Evolutionary conservation across 768 basidiomycete species (phyloP), one percentile per base, ranked within the genome.

Genomic region (Suillus americanus): DNA sequence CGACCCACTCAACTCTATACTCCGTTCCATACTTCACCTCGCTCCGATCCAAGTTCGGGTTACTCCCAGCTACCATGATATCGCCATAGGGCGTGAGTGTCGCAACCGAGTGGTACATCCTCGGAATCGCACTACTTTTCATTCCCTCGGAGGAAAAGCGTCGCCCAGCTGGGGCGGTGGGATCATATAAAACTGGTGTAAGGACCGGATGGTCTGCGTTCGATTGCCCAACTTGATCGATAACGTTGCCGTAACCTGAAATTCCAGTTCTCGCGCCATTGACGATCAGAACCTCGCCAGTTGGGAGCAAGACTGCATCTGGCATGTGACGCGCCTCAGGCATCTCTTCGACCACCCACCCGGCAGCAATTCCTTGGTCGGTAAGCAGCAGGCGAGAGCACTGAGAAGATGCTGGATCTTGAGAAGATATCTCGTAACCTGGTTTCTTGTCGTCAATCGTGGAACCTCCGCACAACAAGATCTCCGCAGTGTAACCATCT

Each of bases 1-100:
- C 83, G 67, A 97, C 81, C 83, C 89, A 88, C 73, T 97, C 95
- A 38, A 94, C 90, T 59, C 94, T 83, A 73, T 96, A 97, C 74
- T 97, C 93, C 20, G 94, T 94, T 37, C 89, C 87, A 72, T 91
- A 95, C 72, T 80, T 79, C 48, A 85, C 69, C 68, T 86, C 89
- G 69, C 88, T 92, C 61, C 90, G 79, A 74, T 94, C 91, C 64
- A 93, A 74, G 74, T 94, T 94, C 30, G 92, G 92, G 70, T 92
- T 94, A 65, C 91, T 91, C 40, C 92, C 92, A 23, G 91, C 88
- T 63, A 94, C 86, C 88, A 94, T 86, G 59, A 94, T 75, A 60
- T 84, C 82, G 3, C 88, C 92, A 37, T 77, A 79, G 8, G 92
- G 92, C 9, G 90, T 89, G 70, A 93, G 76, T 18, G 89, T 91